Evolutionary conservation across 2,329 filamentous ascomycete genomes (phyloP), one percentile per base, ranked within the genome.

Genomic region (Elsinoe fawcettii): DNA sequence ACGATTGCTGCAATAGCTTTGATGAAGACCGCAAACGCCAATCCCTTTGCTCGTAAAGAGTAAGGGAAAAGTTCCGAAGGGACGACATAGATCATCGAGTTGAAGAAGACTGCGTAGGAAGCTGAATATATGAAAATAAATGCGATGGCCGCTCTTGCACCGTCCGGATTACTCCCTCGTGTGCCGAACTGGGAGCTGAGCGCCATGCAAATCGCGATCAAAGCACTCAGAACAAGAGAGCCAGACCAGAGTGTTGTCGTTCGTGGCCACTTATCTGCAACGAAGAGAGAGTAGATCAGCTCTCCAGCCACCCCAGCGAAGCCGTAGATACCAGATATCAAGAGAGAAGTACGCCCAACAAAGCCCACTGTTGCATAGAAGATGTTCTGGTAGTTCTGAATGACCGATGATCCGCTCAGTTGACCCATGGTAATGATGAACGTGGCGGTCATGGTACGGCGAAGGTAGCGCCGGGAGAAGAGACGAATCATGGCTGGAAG

Each of bases 51-150:
- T 4, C 69, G 66, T 12, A 70, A 62, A 51, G 66, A 64, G 25
- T 67, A 62, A 0, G 69, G 69, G 44, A 73, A 72, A 3, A 70
- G 46, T 53, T 73, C 70, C 0, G 66, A 65, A 0, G 68, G 63
- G 1, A 71, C 63, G 7, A 70, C 68, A 64, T 66, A 72, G 12
- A 71, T 60, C 27, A 65, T 70, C 8, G 66, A 64, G 59, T 73
- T 73, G 63, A 73, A 73, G 59, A 72, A 71, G 20, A 71, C 58
- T 5, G 70, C 70, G 59, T 71, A 73, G 7, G 61, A 63, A 39
- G 64, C 61, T 3, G 69, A 71, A 62, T 69, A 73, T 12, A 73
- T 51, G 62, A 73, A 73, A 36, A 72, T 72, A 59, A 70, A 70
- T 0, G 69, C 69, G 30, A 73, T 68, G 0, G 65, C 69, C 0